phyloP scores from a whole-genome alignment of 225 moss, liverwort and hornwort species.

The Physcomitrium patens region DNA sequence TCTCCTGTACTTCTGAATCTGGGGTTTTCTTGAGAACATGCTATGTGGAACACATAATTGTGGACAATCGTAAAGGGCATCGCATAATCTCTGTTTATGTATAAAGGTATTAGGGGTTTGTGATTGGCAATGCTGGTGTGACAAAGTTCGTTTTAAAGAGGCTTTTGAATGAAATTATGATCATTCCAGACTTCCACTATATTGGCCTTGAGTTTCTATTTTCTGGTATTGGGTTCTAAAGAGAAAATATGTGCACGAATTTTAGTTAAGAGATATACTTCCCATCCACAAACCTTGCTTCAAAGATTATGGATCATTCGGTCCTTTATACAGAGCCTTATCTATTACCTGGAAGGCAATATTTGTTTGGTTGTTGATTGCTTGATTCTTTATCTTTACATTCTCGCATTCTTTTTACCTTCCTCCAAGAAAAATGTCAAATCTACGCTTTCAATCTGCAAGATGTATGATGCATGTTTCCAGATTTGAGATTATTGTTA shows the following conservation, averaged over 20 bases:
- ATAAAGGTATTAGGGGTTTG: neutral
- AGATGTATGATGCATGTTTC: slow-evolving; percentile 18
- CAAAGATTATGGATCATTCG: neutral
- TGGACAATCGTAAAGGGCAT: neutral
- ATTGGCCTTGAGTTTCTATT: neutral
- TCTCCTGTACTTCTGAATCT: neutral
- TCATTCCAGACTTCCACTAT: neutral
- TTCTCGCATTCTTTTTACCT: neutral
- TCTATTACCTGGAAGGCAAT: neutral
- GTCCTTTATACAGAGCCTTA: neutral
- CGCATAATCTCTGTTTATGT: neutral
- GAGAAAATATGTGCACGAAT: neutral
- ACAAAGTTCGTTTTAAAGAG: neutral
- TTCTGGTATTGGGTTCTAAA: neutral
- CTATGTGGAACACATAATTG: neutral
- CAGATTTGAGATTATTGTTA: neutral
- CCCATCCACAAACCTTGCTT: neutral
- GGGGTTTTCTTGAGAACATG: slow-evolving; percentile 23
- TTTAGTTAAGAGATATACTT: neutral
- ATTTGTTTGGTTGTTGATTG: neutral
- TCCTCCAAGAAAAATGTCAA: neutral
- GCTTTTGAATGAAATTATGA: neutral
- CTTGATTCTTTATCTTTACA: neutral
- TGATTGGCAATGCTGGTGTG: neutral
- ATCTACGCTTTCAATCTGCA: neutral